Conservation (phyloP, 2,329 filamentous ascomycete genomes). For the Calonectria henricotiae region DNA sequence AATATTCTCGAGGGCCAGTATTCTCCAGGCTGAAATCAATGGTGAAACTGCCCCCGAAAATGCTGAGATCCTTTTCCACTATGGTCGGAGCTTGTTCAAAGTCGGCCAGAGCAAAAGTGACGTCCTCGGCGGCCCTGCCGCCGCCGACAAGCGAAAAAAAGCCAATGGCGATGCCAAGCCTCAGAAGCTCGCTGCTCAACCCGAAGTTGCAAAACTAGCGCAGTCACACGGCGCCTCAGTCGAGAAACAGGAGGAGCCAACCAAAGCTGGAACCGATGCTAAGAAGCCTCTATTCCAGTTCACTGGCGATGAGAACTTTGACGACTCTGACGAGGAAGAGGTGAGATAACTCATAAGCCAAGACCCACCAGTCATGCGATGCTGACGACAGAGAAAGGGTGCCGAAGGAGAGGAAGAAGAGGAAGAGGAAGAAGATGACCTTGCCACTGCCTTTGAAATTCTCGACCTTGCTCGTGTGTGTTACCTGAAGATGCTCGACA, state of each 20-base stretch:
- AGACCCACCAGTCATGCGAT: not conserved
- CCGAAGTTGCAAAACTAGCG: constrained; percentile 61
- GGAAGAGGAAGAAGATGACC: constrained; percentile 80
- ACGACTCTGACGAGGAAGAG: constrained; percentile 84
- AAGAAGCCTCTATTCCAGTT: constrained; percentile 93
- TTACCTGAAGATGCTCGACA: constrained; percentile 71
- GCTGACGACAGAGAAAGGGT: constrained; percentile 41
- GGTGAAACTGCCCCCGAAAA: constrained; percentile 94
- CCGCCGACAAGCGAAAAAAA: constrained; percentile 67
- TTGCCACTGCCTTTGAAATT: constrained; percentile 86
- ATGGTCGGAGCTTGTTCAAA: constrained; percentile 94
- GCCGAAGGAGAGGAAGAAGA: constrained; percentile 62
- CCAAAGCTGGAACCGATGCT: constrained; percentile 55
- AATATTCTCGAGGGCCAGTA: constrained; percentile 88
- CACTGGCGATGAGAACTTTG: constrained; percentile 94
- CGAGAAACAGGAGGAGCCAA: constrained; percentile 58
- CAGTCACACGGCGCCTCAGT: constrained; percentile 66
- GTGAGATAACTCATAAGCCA: constrained; percentile 48
- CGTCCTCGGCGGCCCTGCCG: constrained; percentile 87
- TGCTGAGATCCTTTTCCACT: constrained; percentile 93
- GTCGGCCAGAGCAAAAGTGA: constrained; percentile 96
- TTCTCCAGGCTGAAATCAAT: constrained; percentile 91
- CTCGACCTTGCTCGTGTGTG: constrained; percentile 84
- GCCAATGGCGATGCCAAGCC: constrained; percentile 56
- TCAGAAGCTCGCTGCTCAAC: constrained; percentile 61